A percentile compares a stretch with the other conserved stretches of the same genome.
These are phyloP conservation scores for Fusarium sp. DNA, from an alignment of 2,329 filamentous ascomycete genomes.

Conservation along the genomic window DNA sequence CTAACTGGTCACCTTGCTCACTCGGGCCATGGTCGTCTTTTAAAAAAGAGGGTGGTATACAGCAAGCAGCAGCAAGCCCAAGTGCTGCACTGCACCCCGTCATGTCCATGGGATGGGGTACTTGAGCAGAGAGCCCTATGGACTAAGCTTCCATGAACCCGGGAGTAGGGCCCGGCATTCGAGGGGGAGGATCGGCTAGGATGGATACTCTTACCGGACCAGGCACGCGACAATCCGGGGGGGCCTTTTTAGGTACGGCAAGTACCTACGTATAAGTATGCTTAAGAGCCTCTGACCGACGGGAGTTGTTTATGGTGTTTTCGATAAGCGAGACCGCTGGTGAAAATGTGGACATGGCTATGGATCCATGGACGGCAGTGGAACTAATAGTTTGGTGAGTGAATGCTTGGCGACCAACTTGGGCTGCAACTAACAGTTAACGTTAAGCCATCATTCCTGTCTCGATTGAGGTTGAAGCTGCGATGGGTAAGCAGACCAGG, in stretches of 20 bases:
- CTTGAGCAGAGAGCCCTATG: background rate
- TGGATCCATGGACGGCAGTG: background rate
- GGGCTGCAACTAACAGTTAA: background rate
- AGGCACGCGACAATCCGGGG: slow-evolving; percentile 4
- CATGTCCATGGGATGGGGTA: background rate
- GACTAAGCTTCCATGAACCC: slow-evolving; percentile 4
- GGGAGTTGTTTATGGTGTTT: background rate
- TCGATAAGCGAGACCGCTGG: background rate
- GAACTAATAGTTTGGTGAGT: background rate
- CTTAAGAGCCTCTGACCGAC: background rate
- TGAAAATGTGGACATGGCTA: slow-evolving; percentile 1
- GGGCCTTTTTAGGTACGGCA: background rate
- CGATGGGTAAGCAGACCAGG: background rate
- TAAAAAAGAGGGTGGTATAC: slow-evolving; percentile 8
- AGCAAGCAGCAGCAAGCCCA: background rate
- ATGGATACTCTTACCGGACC: background rate
- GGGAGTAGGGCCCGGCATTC: slow-evolving; percentile 2
- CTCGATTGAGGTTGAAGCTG: background rate
- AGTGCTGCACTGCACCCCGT: background rate
- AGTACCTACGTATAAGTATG: background rate
- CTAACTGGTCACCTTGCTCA: background rate
- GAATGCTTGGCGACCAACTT: background rate
- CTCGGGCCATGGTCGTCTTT: background rate
- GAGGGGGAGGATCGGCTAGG: background rate
- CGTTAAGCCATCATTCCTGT: background rate